Evolutionary conservation across 345 rosid genomes (phyloP).

Genomic region (Erysimum cheiranthoides): DNA sequence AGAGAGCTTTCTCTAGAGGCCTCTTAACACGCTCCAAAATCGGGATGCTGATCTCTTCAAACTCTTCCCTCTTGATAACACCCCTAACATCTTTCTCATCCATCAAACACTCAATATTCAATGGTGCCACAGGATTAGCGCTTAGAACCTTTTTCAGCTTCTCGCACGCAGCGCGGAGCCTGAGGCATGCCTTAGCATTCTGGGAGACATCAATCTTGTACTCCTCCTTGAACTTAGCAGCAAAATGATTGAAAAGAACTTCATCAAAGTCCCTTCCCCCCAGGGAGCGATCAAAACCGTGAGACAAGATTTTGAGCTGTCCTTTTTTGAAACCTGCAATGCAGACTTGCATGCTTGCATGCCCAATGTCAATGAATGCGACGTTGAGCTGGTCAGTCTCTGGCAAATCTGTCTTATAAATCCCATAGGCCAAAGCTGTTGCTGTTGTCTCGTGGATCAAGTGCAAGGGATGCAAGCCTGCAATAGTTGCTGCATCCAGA

Average conservation of each 20-base stretch:
- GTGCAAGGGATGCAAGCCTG: slow-evolving; percentile 87
- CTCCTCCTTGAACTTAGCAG: slow-evolving; percentile 76
- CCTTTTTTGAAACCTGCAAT: slow-evolving; percentile 94
- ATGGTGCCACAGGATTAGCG: slow-evolving; percentile 90
- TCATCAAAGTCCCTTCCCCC: slow-evolving; percentile 99
- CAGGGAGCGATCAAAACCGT: slow-evolving; percentile 74
- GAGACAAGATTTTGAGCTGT: slow-evolving; percentile 79
- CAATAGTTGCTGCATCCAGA: slow-evolving; percentile 90
- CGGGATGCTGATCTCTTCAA: slow-evolving; percentile 77
- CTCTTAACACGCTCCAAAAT: slow-evolving; percentile 88
- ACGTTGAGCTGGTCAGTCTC: slow-evolving; percentile 86
- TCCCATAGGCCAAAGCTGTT: slow-evolving; percentile 96
- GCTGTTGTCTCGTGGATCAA: slow-evolving; percentile 93
- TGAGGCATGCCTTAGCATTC: slow-evolving; percentile 86
- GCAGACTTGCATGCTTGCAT: slow-evolving; percentile 96
- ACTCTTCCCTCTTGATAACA: slow-evolving; percentile 86
- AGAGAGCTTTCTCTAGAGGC: slow-evolving; percentile 89
- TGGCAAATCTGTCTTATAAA: slow-evolving; percentile 93
- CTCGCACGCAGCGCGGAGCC: slow-evolving; percentile 88
- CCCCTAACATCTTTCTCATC: slow-evolving; percentile 96
- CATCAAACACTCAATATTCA: slow-evolving; percentile 96
- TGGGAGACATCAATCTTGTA: slow-evolving; percentile 90
- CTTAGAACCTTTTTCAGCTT: slow-evolving; percentile 94
- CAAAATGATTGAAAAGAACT: slow-evolving; percentile 77
- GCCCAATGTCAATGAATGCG: slow-evolving; percentile 91